Percentiles rank a stretch among this genome's conserved stretches.
These are phyloP conservation scores for Russula vinacea DNA, from an alignment of 768 basidiomycete genomes.

Conservation along the genomic window DNA sequence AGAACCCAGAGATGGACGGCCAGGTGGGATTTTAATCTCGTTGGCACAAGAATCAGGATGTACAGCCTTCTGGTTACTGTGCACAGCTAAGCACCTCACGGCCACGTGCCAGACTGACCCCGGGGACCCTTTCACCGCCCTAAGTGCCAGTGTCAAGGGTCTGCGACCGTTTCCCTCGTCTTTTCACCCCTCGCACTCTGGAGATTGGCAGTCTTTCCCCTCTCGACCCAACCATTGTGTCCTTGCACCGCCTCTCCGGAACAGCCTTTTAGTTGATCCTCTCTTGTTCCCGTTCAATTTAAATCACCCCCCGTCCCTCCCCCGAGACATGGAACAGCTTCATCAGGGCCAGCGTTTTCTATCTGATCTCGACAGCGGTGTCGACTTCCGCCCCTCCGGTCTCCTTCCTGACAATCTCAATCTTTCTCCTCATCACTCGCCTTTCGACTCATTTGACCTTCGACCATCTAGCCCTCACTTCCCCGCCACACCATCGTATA, in stretches of 20 bases:
- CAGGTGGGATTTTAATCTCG: neutral
- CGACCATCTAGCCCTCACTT: slow-evolving; percentile 41
- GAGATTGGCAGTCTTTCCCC: slow-evolving; percentile 1
- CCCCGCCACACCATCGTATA: slow-evolving; percentile 55
- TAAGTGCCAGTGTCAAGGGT: slow-evolving; percentile 8
- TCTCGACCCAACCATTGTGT: slow-evolving; percentile 1
- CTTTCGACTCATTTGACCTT: slow-evolving; percentile 36
- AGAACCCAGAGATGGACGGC: neutral
- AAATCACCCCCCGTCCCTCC: slow-evolving; percentile 6
- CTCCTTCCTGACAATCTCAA: slow-evolving; percentile 31
- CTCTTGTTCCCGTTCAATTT: slow-evolving; percentile 5
- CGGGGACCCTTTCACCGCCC: neutral
- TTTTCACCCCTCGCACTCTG: neutral
- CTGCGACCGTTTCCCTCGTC: fast-evolving
- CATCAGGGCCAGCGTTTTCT: slow-evolving; percentile 26
- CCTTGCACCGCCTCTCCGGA: slow-evolving; percentile 16
- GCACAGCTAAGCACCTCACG: neutral
- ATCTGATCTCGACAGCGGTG: slow-evolving; percentile 25
- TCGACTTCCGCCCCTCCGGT: slow-evolving; percentile 16
- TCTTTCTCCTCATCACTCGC: slow-evolving; percentile 38
- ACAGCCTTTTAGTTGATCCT: slow-evolving; percentile 23
- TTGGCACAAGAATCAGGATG: neutral
- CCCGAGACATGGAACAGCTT: slow-evolving; percentile 20
- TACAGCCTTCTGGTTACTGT: neutral
- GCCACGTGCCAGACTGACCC: slow-evolving; percentile 3